Evolutionary conservation across 768 basidiomycete species (phyloP).

Genomic region (Boletus subparvulus): DNA sequence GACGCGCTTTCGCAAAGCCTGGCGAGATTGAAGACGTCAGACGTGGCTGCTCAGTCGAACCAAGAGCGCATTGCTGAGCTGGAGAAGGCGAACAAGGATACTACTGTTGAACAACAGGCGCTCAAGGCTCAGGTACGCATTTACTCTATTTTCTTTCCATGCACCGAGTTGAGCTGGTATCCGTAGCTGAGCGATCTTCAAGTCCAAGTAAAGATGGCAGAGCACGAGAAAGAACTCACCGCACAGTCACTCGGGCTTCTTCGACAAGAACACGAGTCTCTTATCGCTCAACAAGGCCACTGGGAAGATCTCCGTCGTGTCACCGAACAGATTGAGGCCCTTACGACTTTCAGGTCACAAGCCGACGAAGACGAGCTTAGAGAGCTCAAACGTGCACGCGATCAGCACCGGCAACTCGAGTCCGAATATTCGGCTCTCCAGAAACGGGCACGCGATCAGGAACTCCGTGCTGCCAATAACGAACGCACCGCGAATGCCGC

Average conservation of each 20-base stretch:
- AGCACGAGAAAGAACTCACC: constrained; percentile 63
- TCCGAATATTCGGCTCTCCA: constrained; percentile 65
- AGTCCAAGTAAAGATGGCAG: constrained; percentile 51
- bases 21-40: constrained; percentile 68
- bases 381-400: constrained; percentile 66
- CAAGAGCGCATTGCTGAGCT: constrained; percentile 60
- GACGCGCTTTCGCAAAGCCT: constrained; percentile 73
- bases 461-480: constrained; percentile 55
- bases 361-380: constrained; percentile 70
- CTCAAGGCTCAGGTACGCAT: constrained; percentile 59
- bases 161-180: neutral
- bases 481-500: constrained; percentile 59
- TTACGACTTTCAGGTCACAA: constrained; percentile 60
- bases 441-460: constrained; percentile 72
- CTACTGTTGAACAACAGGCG: constrained; percentile 52
- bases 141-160: neutral
- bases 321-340: constrained; percentile 69
- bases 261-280: constrained; percentile 59
- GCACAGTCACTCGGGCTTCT: constrained; percentile 50
- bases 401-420: constrained; percentile 58
- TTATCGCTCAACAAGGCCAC: constrained; percentile 62
- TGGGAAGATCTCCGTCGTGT: constrained; percentile 77
- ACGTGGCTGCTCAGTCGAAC: constrained; percentile 59
- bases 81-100: constrained; percentile 59
- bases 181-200: constrained; percentile 61